Percentiles rank a stretch among this genome's conserved stretches.
Conservation (phyloP, 2,329 filamentous ascomycete genomes). For the Penicillium sp. region DNA sequence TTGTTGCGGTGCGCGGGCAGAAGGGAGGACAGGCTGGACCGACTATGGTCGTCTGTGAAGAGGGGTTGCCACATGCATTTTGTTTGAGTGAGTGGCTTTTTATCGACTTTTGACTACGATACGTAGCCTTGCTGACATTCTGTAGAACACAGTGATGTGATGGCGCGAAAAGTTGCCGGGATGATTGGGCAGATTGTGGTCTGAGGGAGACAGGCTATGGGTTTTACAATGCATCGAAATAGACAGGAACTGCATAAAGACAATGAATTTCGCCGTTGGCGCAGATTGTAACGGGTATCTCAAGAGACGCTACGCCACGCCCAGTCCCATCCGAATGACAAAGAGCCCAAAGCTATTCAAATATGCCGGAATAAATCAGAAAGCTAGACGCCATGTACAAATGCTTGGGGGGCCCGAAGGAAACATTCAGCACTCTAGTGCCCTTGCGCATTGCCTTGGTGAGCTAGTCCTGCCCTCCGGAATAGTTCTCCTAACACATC, state of each 20-base stretch:
- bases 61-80: conserved; percentile 58
- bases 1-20: conserved; percentile 47
- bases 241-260: conserved; percentile 1
- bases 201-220: background rate
- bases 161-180: conserved; percentile 51
- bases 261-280: conserved; percentile 8
- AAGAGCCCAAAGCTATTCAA: background rate
- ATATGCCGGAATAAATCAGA: conserved; percentile 5
- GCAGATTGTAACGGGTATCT: conserved; percentile 24
- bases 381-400: conserved; percentile 11
- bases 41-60: conserved; percentile 55
- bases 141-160: conserved; percentile 43
- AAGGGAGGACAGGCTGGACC: conserved; percentile 37
- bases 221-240: background rate
- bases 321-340: background rate
- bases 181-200: conserved; percentile 48
- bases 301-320: conserved; percentile 13
- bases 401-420: background rate
- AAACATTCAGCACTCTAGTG: conserved; percentile 4
- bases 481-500: conserved; percentile 46
- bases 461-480: conserved; percentile 41
- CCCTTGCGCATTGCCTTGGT: conserved; percentile 22
- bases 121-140: conserved; percentile 2
- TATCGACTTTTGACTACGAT: background rate
- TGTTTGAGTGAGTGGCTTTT: conserved; percentile 48